A percentile compares a stretch with the other conserved stretches of the same genome.
These are phyloP conservation scores for Avena atlantica DNA, from an alignment of 176 grass and related monocot species.

Conservation along the genomic window DNA sequence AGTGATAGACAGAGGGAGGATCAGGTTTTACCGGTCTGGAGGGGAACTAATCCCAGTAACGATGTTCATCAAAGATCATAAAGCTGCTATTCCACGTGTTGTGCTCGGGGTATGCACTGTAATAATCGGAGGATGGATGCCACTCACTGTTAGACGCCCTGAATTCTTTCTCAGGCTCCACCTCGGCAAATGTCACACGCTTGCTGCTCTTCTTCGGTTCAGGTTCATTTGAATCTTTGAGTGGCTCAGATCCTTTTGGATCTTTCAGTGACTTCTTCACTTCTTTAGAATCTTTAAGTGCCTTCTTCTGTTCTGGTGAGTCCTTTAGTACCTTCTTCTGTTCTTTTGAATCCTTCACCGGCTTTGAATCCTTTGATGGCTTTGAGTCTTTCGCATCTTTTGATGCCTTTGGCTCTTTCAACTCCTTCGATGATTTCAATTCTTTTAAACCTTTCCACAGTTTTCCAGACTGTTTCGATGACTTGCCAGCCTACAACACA, in stretches of 20 bases:
- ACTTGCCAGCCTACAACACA: conserved; percentile 42
- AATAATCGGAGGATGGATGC: conserved; percentile 41
- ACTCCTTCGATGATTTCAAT: conserved; percentile 45
- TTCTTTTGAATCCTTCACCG: conserved; percentile 14
- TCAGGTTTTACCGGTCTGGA: conserved; percentile 25
- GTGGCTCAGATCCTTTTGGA: background rate
- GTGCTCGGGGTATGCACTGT: conserved; percentile 24
- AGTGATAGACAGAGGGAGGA: background rate
- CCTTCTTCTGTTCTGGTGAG: conserved; percentile 43
- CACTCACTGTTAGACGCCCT: conserved; percentile 44
- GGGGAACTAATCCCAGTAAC: conserved; percentile 44
- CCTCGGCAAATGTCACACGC: conserved; percentile 52
- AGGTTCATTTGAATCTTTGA: conserved; percentile 38
- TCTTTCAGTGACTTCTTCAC: conserved; percentile 37
- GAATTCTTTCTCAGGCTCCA: conserved; percentile 53
- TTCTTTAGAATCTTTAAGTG: conserved; percentile 12
- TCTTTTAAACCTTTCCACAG: conserved; percentile 44
- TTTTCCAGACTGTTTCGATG: conserved; percentile 52
- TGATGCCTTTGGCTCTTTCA: conserved; percentile 39
- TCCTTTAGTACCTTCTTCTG: conserved; percentile 20
- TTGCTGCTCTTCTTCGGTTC: conserved; percentile 45
- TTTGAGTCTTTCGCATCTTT: conserved; percentile 43
- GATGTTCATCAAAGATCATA: conserved; percentile 62
- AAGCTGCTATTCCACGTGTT: conserved; percentile 54
- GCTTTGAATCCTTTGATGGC: conserved; percentile 39